These are phyloP conservation scores for Sclerotinia subarctica DNA, from an alignment of 2,329 filamentous ascomycete species.

Conservation along the genomic window DNA sequence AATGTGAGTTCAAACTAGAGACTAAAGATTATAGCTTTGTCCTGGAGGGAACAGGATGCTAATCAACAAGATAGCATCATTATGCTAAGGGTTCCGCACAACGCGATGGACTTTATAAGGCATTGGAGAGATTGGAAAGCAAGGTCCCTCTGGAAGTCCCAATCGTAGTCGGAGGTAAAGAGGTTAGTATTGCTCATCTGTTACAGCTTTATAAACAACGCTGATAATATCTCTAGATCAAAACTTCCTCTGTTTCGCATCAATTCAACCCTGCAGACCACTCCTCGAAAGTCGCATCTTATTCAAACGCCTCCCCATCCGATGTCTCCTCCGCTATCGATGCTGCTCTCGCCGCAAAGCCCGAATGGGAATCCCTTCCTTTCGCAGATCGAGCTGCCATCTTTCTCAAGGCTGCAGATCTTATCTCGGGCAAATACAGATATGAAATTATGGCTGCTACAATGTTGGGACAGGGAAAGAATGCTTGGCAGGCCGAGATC, in stretches of 20 bases:
- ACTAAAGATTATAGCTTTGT: neutral
- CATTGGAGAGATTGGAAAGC: slow-evolving; percentile 66
- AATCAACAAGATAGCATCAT: slow-evolving; percentile 63
- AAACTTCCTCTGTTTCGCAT: slow-evolving; percentile 59
- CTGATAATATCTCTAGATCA: slow-evolving; percentile 51
- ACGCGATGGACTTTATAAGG: slow-evolving; percentile 70
- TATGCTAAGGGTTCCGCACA: slow-evolving; percentile 82
- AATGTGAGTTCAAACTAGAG: slow-evolving; percentile 63
- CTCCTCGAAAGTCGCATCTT: slow-evolving; percentile 71
- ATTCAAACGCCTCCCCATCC: slow-evolving; percentile 73
- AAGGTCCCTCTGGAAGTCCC: slow-evolving; percentile 74
- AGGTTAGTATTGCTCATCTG: slow-evolving; percentile 50
- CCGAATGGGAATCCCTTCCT: slow-evolving; percentile 78
- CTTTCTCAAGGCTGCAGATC: slow-evolving; percentile 92
- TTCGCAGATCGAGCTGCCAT: slow-evolving; percentile 89
- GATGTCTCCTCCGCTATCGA: slow-evolving; percentile 59
- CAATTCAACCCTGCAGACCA: slow-evolving; percentile 86
- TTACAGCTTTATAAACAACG: neutral
- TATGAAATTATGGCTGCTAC: slow-evolving; percentile 96
- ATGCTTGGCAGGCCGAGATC: slow-evolving; percentile 97
- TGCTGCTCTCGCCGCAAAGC: slow-evolving; percentile 52
- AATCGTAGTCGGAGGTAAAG: slow-evolving; percentile 77
- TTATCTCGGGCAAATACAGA: slow-evolving; percentile 86
- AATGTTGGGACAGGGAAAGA: slow-evolving; percentile 96
- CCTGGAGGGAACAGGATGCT: slow-evolving; percentile 14